Base-by-base conservation (phyloP, 345 rosid species). In the Cardamine occulta region DNA sequence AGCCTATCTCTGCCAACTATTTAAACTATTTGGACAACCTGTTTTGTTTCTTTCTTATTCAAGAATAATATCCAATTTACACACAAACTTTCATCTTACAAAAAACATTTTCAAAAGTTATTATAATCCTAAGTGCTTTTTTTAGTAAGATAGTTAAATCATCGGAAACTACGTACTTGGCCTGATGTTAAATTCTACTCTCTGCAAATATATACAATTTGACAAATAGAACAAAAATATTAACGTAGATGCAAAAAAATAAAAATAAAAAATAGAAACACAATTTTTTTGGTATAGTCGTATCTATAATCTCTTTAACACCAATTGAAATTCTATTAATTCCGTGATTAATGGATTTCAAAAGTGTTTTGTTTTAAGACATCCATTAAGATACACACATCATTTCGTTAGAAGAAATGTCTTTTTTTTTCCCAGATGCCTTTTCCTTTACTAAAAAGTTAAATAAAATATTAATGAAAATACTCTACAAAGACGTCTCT, bases 1-100 rank as follows among this genome's bases (percentile, higher is more conserved):
- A 72, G n/a, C 48, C 19, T 66, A n/a, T 63, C 64, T 79, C 55
- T 29, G 74, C 73, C 80, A 55, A 72, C 80, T 70, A 71, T 63
- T 70, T 66, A 13, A 29, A 18, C 60, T 72, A 12, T 72, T 76
- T 70, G 71, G 75, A 76, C 80, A 63, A 76, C 72, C 59, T 70
- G 75, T 76, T 76, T 70, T 70, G 75, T 76, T 70, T 63, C 59
- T 56, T 70, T 70, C 59, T 55, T 63, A 14, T 44, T 44, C 70
- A 63, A 14, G 74, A 69, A 53, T 53, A 4, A 8, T 24, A 4
- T 4, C 24, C 26, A 53, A 4, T 61, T 68, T 39, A 10, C 45
- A 19, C 18, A 68, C 70, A 60, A 28, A 26, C 23, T 47, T 74
- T 35, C 61, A 51, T 52, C 15, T 68, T 6, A 28, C 59, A 4